Evolutionary conservation across 2,329 filamentous ascomycete genomes (phyloP), one percentile per base, ranked within the genome.

Genomic region (Celoporthe dispersa): DNA sequence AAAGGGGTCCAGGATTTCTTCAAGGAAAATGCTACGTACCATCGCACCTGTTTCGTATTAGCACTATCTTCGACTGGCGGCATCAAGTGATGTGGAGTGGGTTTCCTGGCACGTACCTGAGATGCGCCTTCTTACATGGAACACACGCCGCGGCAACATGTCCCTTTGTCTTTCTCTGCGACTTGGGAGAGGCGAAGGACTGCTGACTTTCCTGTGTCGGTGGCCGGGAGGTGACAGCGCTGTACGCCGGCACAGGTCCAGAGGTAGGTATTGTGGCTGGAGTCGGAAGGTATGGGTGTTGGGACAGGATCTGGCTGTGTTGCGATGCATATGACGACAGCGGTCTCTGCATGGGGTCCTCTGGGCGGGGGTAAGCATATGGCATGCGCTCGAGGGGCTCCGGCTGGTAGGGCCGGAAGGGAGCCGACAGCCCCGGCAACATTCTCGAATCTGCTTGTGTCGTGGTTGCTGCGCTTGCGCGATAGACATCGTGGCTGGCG

Each of bases 121-220:
- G 85, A 86, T 96, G 93, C 51, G 93, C 93, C 79, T 89, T 90
- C 79, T 95, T 95, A 82, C 93, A 96, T 71, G 94, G 93, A 74
- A 95, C 90, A 78, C 93, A 96, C 35, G 93, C 93, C 48, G 92
- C 94, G 65, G 92, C 92, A 67, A 95, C 93, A 82, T 96, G 93
- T 19, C 92, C 91, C 78, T 94, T 94, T 7, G 91, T 90, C 78
- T 91, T 91, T 74, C 89, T 84, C 72, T 90, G 88, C 8, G 87
- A 83, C 75, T 89, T 90, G 1, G 88, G 86, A 53, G 88, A 89
- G 14, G 83, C 80, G 72, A 84, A 86, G 9, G 69, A 69, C 3
- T 83, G 79, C 48, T 82, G 80, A 33, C 78, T 79, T 51, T 88
- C 86, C n/a, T 80, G 77, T 11, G 79, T 77, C 69, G 79, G 76